Evolutionary conservation across 208 protist species (phyloP), one percentile per base, ranked within the genome.

Genomic region (Vickermania ingenoplastis): DNA sequence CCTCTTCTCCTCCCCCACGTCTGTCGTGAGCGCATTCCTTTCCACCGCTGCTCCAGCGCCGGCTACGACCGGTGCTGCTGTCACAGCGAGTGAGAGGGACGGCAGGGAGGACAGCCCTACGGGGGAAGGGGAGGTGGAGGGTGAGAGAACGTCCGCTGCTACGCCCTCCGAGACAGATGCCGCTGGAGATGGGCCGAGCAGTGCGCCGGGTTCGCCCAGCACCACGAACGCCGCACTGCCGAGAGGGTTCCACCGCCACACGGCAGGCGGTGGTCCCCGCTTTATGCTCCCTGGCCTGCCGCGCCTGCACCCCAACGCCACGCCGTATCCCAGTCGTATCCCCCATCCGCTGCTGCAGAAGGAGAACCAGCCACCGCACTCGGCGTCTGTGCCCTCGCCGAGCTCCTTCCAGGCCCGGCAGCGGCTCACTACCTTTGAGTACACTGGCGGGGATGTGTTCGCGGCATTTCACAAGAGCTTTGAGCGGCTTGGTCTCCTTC

Each of bases 391-490:
- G 21, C n/a, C 7, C 51, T 5, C 21, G 7, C 24, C 51, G 51
- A 7, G 13, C 24, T 25, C 13, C 51, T 55, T 27, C n/a, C 51
- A 11, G 17, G 7, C 36, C 36, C 36, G 36, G 11, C 71, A 69
- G 23, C 57, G 61, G 1, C 53, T 69, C 36, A 90, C 79, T 1
- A 64, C 70, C 25, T 80, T 71, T 53, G 56, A 41, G 13, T 67
- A 84, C 61, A 85, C 83, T 0, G 14, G 49, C 1, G 26, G 31
- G 3, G 83, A 90, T 66, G 73, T 85, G 5, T 85, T 90, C 61
- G 67, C 57, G 3, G 62, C 53, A 7, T 57, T 84, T 5, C 55
- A 75, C 36, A 61, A 57, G 22, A 86, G 79, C 66, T 89, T 77
- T 57, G 49, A 53, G 4, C 55, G 67, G 2, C 57, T 89, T 4